phyloP scores from a whole-genome alignment of 352 stramenopile species.

The Phytophthora quininea region DNA sequence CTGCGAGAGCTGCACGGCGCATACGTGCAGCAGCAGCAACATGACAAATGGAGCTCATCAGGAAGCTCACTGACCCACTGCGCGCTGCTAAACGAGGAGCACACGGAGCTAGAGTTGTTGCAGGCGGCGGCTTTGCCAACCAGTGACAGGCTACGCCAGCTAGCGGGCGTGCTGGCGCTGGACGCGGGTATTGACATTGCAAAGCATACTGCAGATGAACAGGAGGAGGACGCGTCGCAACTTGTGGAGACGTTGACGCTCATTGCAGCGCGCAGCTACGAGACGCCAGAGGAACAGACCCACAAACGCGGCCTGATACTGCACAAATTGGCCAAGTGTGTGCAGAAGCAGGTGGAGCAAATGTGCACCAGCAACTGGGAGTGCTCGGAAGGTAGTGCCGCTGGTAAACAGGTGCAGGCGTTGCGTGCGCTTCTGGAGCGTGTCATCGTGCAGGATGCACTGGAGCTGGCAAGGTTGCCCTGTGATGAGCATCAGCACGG shows the following conservation, averaged over 20 bases:
- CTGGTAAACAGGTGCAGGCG: conserved; percentile 38
- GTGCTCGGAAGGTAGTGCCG: conserved; percentile 19
- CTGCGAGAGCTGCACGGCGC: conserved; percentile 42
- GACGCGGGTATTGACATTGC: conserved; percentile 27
- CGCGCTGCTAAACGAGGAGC: conserved; percentile 55
- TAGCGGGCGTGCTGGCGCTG: conserved; percentile 48
- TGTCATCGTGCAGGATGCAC: conserved; percentile 44
- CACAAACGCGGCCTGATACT: conserved; percentile 50
- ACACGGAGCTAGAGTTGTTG: conserved; percentile 58
- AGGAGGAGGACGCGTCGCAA: conserved; percentile 23
- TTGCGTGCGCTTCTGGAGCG: conserved; percentile 53
- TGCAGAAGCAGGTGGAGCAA: conserved; percentile 21
- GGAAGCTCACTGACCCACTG: background rate
- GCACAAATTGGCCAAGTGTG: conserved; percentile 29
- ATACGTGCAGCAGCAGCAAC: conserved; percentile 23
- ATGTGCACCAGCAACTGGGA: conserved; percentile 42
- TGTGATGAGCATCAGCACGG: background rate
- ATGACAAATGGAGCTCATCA: background rate
- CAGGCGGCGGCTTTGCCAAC: conserved; percentile 21
- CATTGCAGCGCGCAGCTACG: conserved; percentile 50
- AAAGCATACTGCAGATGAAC: conserved; percentile 1
- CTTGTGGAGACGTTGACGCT: conserved; percentile 40
- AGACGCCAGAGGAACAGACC: conserved; percentile 30
- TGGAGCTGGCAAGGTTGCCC: conserved; percentile 14
- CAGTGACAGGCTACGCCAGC: conserved; percentile 23